Base-by-base conservation (phyloP, 305 asterid species). In the Fraxinus sp. region DNA sequence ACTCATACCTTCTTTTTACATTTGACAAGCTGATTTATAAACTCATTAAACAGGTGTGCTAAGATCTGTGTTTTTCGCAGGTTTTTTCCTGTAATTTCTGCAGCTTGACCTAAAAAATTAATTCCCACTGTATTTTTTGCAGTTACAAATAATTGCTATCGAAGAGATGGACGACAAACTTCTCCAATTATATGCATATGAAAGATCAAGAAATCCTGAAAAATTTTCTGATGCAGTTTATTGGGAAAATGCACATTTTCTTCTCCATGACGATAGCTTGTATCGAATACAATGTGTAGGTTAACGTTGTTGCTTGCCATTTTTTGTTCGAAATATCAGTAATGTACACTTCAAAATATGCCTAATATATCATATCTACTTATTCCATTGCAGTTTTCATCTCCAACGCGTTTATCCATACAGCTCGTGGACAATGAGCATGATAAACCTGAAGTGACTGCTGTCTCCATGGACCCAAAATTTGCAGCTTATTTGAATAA, bases 11-110 rank as follows among this genome's bases (percentile, higher is more conserved):
- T 82, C 97, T 97, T 84, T 94, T 93, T 86, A 97, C 98, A 24
- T 85, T 97, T 83, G 99, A 95, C 93, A 97, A 97, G 90, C 95
- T 97, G 89, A 95, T 97, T 85, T 95, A 87, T 82, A 97, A 93
- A 90, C 90, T 95, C 85, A 91, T 95, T 85, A 95, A 95, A 85
- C 99, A 91, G 97, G 99, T 94, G 82, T 70, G 22, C 49, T 72
- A n/a, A 14, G 46, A 32, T 72, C 26, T 6, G 64, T 79, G 16
- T 73, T 77, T 77, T 41, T 28, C 57, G 33, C 33, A 39, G 76
- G 28, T 26, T 81, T 16, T 62, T 35, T 16, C 80, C 59, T 30
- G 32, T 35, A 77, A 20, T 43, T 80, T 77, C 59, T 75, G 66
- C 77, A 28, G 76, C 84, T 84, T 78, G 77, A 85, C 85, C 80